Base-by-base conservation (phyloP, 1,139 yeast species). In the Candida tunisiensis region DNA sequence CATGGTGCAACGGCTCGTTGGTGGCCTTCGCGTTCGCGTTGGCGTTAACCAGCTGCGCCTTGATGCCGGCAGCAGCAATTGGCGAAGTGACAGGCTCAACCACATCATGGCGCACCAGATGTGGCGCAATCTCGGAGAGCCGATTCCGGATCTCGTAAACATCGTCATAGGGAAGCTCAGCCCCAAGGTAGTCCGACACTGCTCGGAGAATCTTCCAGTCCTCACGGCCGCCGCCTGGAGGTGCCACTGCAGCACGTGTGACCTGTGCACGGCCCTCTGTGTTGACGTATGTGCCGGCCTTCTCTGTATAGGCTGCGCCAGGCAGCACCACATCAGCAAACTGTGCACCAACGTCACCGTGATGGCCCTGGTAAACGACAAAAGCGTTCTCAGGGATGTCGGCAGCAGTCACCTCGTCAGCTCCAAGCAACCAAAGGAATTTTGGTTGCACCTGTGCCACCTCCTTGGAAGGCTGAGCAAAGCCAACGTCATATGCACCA, bases 201-300 rank as follows among this genome's bases (percentile, higher is more conserved):
- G 93, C 93, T 54, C 91, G 71, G 42, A 80, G 55, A 39, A 80
- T 74, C 60, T 75, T 74, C 93, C 93, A 80, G 56, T 80, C 93
- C 55, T 80, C 93, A 51, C 93, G 74, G 24, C 93, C 92, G 30
- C 69, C 78, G 22, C 91, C 93, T 29, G 93, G 93, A n/a, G 92
- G 74, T 36, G 75, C 79, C 15, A 82, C 74, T 22, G 93, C 91
- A 27, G 93, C 93, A 42, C 91, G 69, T 3, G 93, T 77, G 33
- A 65, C 57, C 60, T 80, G 93, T 8, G 83, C 69, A 51, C 93
- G 73, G 40, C 93, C 93, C 57, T 80, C 93, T 25, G 93, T 79
- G 57, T 80, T 80, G 36, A 80, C 85, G 52, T 69, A 80, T n/a
- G 92, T 80, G 35, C 78, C 88, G 19, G 74, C 58, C 58, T 80